Conservation (phyloP, 1,284 basidiomycete genomes). For the Apiotrichum veenhuisii region DNA sequence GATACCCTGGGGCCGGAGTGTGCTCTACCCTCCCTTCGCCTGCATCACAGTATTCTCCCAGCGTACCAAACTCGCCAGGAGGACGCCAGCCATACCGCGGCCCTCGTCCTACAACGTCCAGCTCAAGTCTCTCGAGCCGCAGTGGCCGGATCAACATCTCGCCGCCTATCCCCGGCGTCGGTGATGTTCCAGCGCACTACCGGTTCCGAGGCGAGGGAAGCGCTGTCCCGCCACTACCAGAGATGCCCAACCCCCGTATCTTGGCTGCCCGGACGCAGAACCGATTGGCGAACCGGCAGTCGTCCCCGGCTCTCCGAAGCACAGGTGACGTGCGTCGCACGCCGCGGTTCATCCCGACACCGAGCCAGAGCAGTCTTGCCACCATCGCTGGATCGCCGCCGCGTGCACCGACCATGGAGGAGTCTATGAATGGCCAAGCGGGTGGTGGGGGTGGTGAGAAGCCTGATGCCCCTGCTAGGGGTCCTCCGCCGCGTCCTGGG, state of each 20-base stretch:
- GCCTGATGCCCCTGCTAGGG: no score
- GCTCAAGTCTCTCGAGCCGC: not conserved
- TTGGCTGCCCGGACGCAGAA: not conserved
- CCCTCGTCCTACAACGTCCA: not conserved
- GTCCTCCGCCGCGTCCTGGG: not conserved
- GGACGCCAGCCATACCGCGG: not conserved
- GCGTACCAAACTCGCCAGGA: not conserved
- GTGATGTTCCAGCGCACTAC: slow-evolving; percentile 2
- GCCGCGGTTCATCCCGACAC: not conserved
- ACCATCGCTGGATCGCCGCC: no score
- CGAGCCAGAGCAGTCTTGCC: not conserved
- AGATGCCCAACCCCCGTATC: not conserved
- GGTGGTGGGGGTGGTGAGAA: no score
- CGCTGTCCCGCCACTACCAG: not conserved
- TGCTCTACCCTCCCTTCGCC: slow-evolving; percentile 1
- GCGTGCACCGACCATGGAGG: no score
- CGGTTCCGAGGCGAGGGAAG: not conserved
- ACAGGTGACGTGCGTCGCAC: no score
- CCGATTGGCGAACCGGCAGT: not conserved
- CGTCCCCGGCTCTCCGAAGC: not conserved
- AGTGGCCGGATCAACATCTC: not conserved
- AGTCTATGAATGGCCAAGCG: no score
- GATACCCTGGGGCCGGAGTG: not conserved
- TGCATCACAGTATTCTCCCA: not conserved
- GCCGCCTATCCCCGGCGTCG: slow-evolving; percentile 1